Conservation (phyloP, 2,329 filamentous ascomycete species). For the Clarireedia hainanense region DNA sequence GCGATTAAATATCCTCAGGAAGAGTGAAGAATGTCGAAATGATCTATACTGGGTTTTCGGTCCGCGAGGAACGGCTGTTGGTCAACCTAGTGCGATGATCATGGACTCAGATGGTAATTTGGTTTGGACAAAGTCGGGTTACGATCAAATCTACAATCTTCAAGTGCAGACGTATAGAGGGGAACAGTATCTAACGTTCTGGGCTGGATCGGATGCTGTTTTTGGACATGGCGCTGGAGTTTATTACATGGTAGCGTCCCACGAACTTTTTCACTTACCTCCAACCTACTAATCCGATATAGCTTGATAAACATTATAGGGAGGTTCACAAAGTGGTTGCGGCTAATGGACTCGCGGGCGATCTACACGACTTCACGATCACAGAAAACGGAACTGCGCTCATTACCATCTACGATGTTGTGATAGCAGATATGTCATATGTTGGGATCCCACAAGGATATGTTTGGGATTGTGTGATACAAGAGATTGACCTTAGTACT, state of each 20-base stretch:
- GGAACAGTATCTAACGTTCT: constrained; percentile 39
- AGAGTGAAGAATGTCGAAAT: constrained; percentile 31
- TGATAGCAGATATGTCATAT: constrained; percentile 36
- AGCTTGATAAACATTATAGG: constrained; percentile 26
- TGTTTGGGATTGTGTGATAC: constrained; percentile 49
- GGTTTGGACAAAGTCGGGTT: constrained; percentile 35
- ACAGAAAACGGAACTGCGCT: constrained; percentile 44
- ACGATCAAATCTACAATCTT: constrained; percentile 36
- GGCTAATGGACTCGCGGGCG: constrained; percentile 17
- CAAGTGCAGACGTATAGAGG: constrained; percentile 38
- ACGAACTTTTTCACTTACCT: too few relatives aligned
- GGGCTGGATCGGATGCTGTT: constrained; percentile 39
- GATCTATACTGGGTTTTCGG: constrained; percentile 34
- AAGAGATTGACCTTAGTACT: constrained; percentile 35
- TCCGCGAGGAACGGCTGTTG: constrained; percentile 30
- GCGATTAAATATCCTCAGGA: constrained; percentile 27
- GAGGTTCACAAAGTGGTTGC: constrained; percentile 32
- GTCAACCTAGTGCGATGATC: constrained; percentile 35
- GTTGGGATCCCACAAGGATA: constrained; percentile 41
- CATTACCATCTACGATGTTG: constrained; percentile 46
- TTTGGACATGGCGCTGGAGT: constrained; percentile 39
- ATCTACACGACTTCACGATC: constrained; percentile 45
- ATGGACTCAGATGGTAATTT: constrained; percentile 37
- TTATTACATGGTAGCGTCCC: constrained; percentile 36
- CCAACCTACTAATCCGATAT: not conserved